These are phyloP conservation scores for Bruguiera hainesii DNA, from an alignment of 441 rosid species.

Conservation along the genomic window DNA sequence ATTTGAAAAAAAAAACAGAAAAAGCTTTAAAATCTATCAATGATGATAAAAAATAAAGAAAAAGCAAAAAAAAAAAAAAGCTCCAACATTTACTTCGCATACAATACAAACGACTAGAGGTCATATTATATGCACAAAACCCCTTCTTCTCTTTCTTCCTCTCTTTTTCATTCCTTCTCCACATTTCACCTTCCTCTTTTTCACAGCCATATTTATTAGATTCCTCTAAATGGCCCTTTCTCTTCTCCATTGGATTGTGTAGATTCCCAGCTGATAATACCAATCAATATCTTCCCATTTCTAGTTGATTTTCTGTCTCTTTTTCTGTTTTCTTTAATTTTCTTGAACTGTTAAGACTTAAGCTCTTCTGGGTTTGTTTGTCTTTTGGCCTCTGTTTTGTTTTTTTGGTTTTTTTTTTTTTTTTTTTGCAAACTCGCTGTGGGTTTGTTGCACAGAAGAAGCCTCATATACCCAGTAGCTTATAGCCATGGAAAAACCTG, in stretches of 20 bases:
- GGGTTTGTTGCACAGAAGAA: conserved; percentile 39
- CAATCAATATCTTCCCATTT: conserved; percentile 34
- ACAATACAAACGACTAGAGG: conserved; percentile 27
- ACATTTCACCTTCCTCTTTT: conserved; percentile 49
- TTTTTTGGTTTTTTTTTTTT: conserved; percentile 20
- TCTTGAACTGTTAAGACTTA: conserved; percentile 21
- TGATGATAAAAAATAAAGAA: conserved; percentile 22
- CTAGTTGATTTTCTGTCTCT: conserved; percentile 27
- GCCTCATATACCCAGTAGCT: conserved; percentile 29
- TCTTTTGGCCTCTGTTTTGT: conserved; percentile 22
- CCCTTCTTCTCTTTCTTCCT: conserved; percentile 27
- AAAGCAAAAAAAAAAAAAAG: conserved; percentile 37
- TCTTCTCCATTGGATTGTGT: conserved; percentile 65
- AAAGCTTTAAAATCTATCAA: conserved; percentile 15
- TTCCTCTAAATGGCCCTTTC: conserved; percentile 46
- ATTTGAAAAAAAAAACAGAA: background rate
- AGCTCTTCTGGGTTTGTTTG: conserved; percentile 42
- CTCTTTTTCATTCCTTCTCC: conserved; percentile 37
- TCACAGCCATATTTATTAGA: conserved; percentile 60
- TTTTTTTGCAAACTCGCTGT: conserved; percentile 39
- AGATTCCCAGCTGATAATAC: conserved; percentile 51
- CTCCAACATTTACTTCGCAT: conserved; percentile 52
- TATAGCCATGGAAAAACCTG: conserved; percentile 36
- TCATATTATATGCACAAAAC: conserved; percentile 33
- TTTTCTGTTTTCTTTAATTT: conserved; percentile 13